These are phyloP conservation scores for Lecanicillium sp. DNA, from an alignment of 2,329 filamentous ascomycete species.

Conservation along the genomic window DNA sequence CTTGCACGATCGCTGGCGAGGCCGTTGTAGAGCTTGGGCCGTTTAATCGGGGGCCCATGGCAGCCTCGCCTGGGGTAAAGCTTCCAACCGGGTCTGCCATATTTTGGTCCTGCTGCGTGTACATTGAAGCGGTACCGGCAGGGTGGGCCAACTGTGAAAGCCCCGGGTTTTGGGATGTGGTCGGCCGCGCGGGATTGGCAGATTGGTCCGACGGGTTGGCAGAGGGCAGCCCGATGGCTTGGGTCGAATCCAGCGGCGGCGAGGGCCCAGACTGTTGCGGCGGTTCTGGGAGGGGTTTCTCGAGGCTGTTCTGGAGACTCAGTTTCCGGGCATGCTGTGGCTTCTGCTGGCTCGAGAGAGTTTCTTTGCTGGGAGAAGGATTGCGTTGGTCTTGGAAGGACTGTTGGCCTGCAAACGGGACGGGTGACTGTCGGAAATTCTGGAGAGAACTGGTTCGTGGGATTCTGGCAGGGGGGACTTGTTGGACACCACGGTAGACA, in stretches of 20 bases:
- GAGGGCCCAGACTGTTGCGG: constrained; percentile 22
- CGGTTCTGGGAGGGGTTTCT: constrained; percentile 48
- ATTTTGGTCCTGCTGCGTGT: constrained; percentile 6
- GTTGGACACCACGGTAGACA: constrained; percentile 5
- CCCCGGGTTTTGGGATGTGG: background rate
- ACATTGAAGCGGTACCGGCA: constrained; percentile 2
- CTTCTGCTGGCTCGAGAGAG: constrained; percentile 1
- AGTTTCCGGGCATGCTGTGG: constrained; percentile 44
- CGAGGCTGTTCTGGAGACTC: constrained; percentile 49
- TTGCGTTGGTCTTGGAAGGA: constrained; percentile 11
- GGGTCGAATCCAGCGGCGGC: constrained; percentile 5
- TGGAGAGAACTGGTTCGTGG: constrained; percentile 6
- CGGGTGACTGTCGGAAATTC: constrained; percentile 3
- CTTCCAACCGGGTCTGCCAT: background rate
- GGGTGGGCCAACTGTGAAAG: constrained; percentile 4
- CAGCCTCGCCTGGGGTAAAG: constrained; percentile 2
- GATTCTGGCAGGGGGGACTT: background rate
- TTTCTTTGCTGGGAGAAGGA: constrained; percentile 1
- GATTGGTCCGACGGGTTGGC: too few relatives aligned
- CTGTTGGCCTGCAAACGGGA: constrained; percentile 3
- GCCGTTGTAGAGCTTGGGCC: constrained; percentile 48
- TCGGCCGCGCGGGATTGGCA: background rate
- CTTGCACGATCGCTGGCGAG: constrained; percentile 43
- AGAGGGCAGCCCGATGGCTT: too few relatives aligned
- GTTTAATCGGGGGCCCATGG: constrained; percentile 18